phyloP scores from a whole-genome alignment of 257 asterid species.

The Solanum boliviense region DNA sequence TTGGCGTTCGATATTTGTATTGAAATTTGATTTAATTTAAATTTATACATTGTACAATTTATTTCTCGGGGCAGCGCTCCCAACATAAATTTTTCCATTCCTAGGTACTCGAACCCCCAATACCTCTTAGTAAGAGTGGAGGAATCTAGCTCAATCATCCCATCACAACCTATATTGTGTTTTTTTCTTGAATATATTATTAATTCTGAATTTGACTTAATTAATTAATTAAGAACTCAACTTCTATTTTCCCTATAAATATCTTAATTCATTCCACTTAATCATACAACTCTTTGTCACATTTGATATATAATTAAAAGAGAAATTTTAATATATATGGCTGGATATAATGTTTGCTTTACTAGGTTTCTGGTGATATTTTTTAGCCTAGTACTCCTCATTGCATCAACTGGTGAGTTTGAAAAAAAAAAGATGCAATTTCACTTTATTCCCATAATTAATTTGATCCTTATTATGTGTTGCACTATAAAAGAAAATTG shows the following conservation, averaged over 20 bases:
- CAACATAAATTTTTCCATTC: rapidly evolving
- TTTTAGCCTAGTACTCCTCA: not conserved
- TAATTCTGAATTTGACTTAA: not conserved
- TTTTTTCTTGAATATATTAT: not conserved
- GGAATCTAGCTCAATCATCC: not conserved
- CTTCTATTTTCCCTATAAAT: not conserved
- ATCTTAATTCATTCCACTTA: not conserved
- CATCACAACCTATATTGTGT: not conserved
- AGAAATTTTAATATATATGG: not conserved
- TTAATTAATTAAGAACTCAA: not conserved
- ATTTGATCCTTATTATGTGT: not conserved
- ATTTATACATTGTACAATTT: rapidly evolving
- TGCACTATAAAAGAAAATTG: not conserved
- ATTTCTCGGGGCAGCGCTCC: not conserved
- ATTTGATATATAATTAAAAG: not conserved
- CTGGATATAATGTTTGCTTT: not conserved
- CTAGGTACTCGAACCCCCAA: not conserved
- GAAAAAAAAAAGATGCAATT: not conserved
- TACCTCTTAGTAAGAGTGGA: not conserved
- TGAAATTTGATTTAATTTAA: rapidly evolving
- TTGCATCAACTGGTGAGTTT: not conserved
- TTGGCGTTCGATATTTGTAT: rapidly evolving
- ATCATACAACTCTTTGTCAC: not conserved
- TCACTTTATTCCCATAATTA: not conserved
- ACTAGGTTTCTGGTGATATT: not conserved